These are phyloP conservation scores for Camelina laxa DNA, from an alignment of 345 rosid genomes.

Conservation along the genomic window DNA sequence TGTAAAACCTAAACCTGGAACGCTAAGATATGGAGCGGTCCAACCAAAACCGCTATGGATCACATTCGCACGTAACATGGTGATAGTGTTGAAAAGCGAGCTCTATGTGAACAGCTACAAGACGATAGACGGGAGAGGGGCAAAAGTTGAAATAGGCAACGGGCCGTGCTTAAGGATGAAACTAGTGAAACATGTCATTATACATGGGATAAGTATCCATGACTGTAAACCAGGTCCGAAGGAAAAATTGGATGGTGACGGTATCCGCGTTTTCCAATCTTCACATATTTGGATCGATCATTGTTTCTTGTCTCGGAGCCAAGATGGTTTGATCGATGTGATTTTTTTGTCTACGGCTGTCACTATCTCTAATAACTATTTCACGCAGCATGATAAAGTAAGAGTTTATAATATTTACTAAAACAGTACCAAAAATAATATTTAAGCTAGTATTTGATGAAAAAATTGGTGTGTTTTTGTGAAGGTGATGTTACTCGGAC, in stretches of 20 bases:
- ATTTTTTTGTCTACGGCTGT: conserved; percentile 66
- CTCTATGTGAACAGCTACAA: conserved; percentile 71
- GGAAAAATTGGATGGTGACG: conserved; percentile 70
- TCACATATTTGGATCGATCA: conserved; percentile 84
- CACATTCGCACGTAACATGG: conserved; percentile 72
- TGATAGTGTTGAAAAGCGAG: conserved; percentile 61
- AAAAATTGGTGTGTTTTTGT: conserved; percentile 16
- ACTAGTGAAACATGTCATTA: conserved; percentile 61
- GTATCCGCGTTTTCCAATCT: conserved; percentile 58
- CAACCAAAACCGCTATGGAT: conserved; percentile 77
- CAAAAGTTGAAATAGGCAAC: conserved; percentile 66
- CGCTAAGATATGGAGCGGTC: conserved; percentile 66
- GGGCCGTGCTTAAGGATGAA: conserved; percentile 73
- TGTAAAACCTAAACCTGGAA: conserved; percentile 62
- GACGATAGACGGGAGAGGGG: conserved; percentile 89
- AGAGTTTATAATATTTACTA: conserved; percentile 15
- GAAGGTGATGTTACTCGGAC: conserved; percentile 73
- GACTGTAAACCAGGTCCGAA: conserved; percentile 62
- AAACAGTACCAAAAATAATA: background rate
- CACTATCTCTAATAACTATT: conserved; percentile 75
- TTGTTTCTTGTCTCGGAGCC: conserved; percentile 57
- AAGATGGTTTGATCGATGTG: conserved; percentile 82
- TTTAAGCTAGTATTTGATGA: background rate
- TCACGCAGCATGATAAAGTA: conserved; percentile 71
- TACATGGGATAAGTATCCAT: conserved; percentile 79